Base-by-base conservation (phyloP, 1,284 basidiomycete genomes). In the Tausonia pullulans region DNA sequence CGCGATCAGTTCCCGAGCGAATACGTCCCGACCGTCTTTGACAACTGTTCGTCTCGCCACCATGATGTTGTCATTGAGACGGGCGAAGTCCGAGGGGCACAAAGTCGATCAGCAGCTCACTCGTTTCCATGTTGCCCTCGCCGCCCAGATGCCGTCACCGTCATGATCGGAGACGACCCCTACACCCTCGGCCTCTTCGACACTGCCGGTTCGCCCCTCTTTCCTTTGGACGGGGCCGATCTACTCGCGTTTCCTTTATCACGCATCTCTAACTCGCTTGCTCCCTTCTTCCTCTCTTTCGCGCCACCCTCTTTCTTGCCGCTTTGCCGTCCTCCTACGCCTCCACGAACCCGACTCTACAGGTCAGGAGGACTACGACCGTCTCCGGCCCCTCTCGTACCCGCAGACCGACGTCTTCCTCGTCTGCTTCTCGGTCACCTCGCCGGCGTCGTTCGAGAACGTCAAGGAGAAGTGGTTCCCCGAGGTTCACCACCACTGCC, bases 381-480 rank as follows among this genome's bases (percentile, higher is more conserved):
- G 95, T 72, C 87, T 99, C 70, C 89, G 96, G 74, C 95, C 95
- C 72, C 81, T 99, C 79, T 98, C 94, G 74, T 99, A 99, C 82
- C 95, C 95, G 41, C 95, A 98, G 81, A 99, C 95, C 69, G 96
- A 99, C 74, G 95, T 98, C 65, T 98, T 99, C 83, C 84, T 99
- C 65, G 94, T 99, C 71, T 99, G 95, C 80, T 99, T 98, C 82
- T 95, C 90, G 74, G 96, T 99, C 70, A 97, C 94, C 46, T 95
- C 90, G 40, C 96, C 95, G 5, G 94, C 96, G 50, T 97, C 93
- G 62, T 99, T 97, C 75, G 95, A 99, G 79, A 98, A 99, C 87
- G 95, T 99, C 73, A 98, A 96, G 83, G 95, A 98, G 80, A 99
- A 99, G 78, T 99, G 95, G 95, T 97, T 98, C 84, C 96, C 95